Evolutionary conservation across 257 asterid genomes (phyloP), one percentile per base, ranked within the genome.

Genomic region (Linaria vulgaris): DNA sequence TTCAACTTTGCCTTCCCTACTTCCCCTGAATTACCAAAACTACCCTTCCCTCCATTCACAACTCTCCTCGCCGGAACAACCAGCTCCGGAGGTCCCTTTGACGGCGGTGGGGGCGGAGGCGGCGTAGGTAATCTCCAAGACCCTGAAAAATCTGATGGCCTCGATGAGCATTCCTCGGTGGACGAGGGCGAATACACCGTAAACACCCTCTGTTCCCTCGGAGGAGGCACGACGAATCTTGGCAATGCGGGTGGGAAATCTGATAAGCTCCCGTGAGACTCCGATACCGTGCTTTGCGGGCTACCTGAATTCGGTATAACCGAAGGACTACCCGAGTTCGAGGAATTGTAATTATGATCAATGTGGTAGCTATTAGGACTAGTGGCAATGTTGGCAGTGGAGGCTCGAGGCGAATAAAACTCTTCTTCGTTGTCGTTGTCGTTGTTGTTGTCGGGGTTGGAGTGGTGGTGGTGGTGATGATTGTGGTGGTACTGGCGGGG

Each of bases 391-490:
- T 60, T 27, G 3, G 34, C 90, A 1, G 83, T 76, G 64, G 94
- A 83, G 16, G 67, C 88, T 69, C 88, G 60, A 0, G 96, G 87
- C 17, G 88, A 88, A 56, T 79, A 90, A 74, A 83, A 90, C 47
- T 79, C 85, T 1, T 86, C 88, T 2, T 82, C 80, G 0, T 80
- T 79, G 1, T 78, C 83, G 16, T 65, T 66, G 24, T 69, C 12
- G 46, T 73, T 77, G 2, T 84, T 71, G 5, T 71, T 73, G 16
- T 44, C 19, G 17, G 49, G 49, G 49, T 17, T 14, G 3, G 49
- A 0, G 14, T 17, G 12, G 11, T 20, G 4, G 3, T 49, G 6
- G n/a, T n/a, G 61, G 6, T 62, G 79, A n/a, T n/a, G n/a, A n/a
- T n/a, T n/a, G 49, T 55, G 78, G 67, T 79, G 72, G 22, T 76